A percentile compares a stretch with the other conserved stretches of the same genome.
These are phyloP conservation scores for Coemansia furcata DNA, from an alignment of 192 early-diverging fungal genomes.

Conservation along the genomic window DNA sequence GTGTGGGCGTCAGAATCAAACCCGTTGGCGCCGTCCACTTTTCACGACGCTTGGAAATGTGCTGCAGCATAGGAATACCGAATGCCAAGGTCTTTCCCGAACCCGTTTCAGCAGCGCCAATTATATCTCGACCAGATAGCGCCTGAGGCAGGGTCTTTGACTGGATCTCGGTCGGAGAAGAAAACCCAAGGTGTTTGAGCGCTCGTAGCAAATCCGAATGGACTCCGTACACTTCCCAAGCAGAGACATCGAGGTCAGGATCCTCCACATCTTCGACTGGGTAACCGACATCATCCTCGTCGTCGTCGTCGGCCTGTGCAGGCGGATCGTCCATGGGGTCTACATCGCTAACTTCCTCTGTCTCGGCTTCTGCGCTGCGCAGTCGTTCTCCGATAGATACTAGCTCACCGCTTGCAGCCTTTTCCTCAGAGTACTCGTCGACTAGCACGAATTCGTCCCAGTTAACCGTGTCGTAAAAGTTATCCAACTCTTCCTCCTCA, in stretches of 20 bases:
- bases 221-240: constrained; percentile 69
- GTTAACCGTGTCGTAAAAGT: constrained; percentile 18
- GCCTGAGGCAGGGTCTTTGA: constrained; percentile 67
- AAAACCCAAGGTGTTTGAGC: constrained; percentile 70
- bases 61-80: constrained; percentile 88
- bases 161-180: constrained; percentile 87
- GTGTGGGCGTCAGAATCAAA: constrained; percentile 86
- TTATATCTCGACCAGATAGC: constrained; percentile 74
- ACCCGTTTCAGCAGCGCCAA: constrained; percentile 94
- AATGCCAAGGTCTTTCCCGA: constrained; percentile 96
- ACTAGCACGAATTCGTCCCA: constrained; percentile 64
- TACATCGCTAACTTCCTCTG: constrained; percentile 11
- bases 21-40: constrained; percentile 46
- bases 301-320: constrained; percentile 2
- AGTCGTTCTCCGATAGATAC: constrained; percentile 34
- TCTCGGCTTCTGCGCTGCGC: constrained; percentile 13
- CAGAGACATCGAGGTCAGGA: constrained; percentile 63
- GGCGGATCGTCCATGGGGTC: constrained; percentile 9
- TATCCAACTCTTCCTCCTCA: constrained; percentile 13
- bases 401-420: constrained; percentile 38
- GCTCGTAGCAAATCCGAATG: constrained; percentile 60
- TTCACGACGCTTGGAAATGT: constrained; percentile 52
- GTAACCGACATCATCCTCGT: constrained; percentile 6
- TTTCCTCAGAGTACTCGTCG: constrained; percentile 78
- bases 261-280: constrained; percentile 17